phyloP scores from a whole-genome alignment of 192 early-diverging fungal genomes.

The Chytriomyces hyalinus region DNA sequence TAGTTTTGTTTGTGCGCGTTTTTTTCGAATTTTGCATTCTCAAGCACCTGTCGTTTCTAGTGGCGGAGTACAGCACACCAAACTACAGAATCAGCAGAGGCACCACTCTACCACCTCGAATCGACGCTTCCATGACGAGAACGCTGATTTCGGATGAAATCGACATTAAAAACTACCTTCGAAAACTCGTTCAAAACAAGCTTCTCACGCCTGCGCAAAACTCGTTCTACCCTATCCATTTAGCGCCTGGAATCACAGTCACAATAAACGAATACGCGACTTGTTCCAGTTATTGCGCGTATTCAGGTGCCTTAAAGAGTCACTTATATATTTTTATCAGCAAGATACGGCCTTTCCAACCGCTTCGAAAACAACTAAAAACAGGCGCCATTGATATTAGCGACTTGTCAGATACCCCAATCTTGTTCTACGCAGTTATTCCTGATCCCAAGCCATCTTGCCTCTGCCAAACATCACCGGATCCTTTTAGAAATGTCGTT shows the following conservation, averaged over 20 bases:
- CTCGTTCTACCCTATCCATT: constrained; percentile 8
- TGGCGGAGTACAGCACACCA: not conserved
- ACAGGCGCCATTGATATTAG: not conserved
- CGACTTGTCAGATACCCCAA: not conserved
- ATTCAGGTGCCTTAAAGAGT: not conserved
- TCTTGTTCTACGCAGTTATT: not conserved
- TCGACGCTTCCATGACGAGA: not conserved
- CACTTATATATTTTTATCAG: not conserved
- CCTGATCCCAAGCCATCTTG: not conserved
- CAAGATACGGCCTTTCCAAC: not conserved
- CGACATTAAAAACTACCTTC: not conserved
- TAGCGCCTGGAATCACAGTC: not conserved
- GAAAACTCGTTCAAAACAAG: not conserved
- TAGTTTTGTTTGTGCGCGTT: not conserved
- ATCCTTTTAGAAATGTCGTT: not conserved
- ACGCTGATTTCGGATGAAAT: not conserved
- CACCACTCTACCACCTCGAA: not conserved
- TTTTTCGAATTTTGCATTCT: not conserved
- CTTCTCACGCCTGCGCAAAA: not conserved
- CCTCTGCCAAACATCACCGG: constrained; percentile 1
- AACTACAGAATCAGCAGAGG: not conserved
- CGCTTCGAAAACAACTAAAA: not conserved
- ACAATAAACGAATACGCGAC: not conserved
- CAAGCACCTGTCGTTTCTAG: not conserved
- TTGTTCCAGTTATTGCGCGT: not conserved